These are phyloP conservation scores for Penicillium malachiteum DNA, from an alignment of 495 filamentous ascomycete genomes.

Conservation along the genomic window DNA sequence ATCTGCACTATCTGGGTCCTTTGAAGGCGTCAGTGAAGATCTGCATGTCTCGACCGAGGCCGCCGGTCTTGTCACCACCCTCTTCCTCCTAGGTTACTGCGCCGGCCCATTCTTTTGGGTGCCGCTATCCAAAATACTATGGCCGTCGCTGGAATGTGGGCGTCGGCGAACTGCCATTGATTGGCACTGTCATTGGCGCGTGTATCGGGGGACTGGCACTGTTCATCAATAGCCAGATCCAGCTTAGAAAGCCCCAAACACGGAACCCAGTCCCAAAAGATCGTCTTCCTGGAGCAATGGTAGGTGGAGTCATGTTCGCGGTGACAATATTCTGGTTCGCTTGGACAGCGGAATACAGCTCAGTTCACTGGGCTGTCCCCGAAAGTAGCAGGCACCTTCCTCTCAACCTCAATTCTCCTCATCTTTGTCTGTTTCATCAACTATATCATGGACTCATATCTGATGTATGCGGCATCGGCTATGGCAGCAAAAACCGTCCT, in stretches of 20 bases:
- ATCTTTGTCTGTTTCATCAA: conserved; percentile 32
- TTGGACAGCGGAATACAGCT: conserved; percentile 46
- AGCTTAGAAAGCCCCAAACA: neutral
- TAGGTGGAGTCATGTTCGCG: conserved; percentile 39
- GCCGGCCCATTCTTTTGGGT: conserved; percentile 50
- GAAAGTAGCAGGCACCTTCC: conserved; percentile 37
- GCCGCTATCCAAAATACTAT: conserved; percentile 52
- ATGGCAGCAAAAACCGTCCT: conserved; percentile 25
- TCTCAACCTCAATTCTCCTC: conserved; percentile 31
- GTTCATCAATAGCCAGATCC: neutral
- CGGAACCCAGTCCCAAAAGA: neutral
- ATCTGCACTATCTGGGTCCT: conserved; percentile 3
- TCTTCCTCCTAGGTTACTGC: conserved; percentile 54
- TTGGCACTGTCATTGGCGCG: conserved; percentile 51
- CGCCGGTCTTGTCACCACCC: conserved; percentile 46
- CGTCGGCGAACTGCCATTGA: conserved; percentile 51
- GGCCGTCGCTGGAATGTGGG: conserved; percentile 52
- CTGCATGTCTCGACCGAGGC: conserved; percentile 32
- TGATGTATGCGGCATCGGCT: conserved; percentile 28
- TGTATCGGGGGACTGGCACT: conserved; percentile 26
- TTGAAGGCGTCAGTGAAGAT: conserved; percentile 1
- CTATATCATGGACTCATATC: conserved; percentile 27
- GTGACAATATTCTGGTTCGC: conserved; percentile 57
- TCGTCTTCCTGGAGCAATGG: conserved; percentile 31
- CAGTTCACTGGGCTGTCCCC: conserved; percentile 48